Conservation (phyloP, 345 rosid species). For the Eucalyptus rudis region DNA sequence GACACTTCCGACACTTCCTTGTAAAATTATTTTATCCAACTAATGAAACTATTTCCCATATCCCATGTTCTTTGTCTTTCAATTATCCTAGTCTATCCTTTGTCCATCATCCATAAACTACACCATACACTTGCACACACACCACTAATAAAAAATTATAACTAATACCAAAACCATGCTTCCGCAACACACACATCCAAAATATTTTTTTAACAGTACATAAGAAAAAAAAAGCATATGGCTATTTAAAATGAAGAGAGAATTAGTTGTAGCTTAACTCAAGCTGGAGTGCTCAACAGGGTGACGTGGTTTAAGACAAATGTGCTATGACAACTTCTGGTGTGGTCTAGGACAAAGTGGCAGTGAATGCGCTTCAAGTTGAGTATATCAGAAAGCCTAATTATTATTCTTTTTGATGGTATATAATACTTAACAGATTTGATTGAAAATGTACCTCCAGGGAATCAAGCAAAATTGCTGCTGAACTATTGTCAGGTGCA, state of each 20-base stretch:
- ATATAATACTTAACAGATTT: not conserved
- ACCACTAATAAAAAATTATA: too few species aligned
- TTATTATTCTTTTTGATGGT: not conserved
- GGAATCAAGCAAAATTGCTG: not conserved
- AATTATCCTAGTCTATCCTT: too few species aligned
- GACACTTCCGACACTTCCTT: too few species aligned
- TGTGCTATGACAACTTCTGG: not conserved
- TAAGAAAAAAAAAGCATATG: not conserved
- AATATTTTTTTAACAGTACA: too few species aligned
- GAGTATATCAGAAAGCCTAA: not conserved
- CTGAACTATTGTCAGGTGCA: not conserved
- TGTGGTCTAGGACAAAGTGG: not conserved
- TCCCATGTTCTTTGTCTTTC: too few species aligned
- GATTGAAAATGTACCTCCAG: not conserved
- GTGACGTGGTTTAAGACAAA: not conserved
- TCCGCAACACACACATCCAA: too few species aligned
- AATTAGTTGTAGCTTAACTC: not conserved
- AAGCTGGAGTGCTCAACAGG: not conserved
- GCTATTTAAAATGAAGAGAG: not conserved
- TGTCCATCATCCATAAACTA: too few species aligned
- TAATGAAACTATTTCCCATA: too few species aligned
- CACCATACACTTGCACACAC: too few species aligned
- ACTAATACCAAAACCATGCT: too few species aligned
- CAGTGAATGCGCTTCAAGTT: not conserved
- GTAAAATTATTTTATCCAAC: too few species aligned